Conservation (phyloP, 331 rosid species). For the Phaseolus coccineus region DNA sequence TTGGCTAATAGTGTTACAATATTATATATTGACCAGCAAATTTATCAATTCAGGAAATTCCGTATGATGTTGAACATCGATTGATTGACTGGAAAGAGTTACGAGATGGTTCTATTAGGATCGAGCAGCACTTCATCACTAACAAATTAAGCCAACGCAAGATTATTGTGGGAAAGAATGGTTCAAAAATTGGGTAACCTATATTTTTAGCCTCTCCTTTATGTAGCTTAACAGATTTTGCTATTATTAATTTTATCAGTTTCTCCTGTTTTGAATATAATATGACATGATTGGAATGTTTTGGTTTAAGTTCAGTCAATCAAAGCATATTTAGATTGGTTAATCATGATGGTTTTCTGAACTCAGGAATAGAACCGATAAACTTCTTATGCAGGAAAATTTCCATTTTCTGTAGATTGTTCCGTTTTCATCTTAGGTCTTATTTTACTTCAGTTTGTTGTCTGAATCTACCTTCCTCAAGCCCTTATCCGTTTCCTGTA, state of each 20-base stretch:
- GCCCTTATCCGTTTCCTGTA: neutral
- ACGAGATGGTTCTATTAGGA: slow-evolving; percentile 88
- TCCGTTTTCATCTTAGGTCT: neutral
- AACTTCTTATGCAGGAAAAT: neutral
- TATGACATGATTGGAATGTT: slow-evolving; percentile 17
- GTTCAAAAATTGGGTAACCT: slow-evolving; percentile 91
- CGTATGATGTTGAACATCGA: slow-evolving; percentile 82
- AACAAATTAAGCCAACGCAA: slow-evolving; percentile 83
- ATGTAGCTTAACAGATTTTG: slow-evolving; percentile 6
- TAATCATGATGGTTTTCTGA: slow-evolving; percentile 1
- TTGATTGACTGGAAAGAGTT: slow-evolving; percentile 93
- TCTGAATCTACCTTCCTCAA: neutral
- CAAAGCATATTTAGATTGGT: neutral
- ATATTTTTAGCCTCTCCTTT: slow-evolving; percentile 21
- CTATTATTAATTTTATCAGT: neutral
- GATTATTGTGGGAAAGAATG: slow-evolving; percentile 92
- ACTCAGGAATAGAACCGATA: neutral
- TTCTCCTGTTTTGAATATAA: neutral
- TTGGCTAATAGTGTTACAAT: slow-evolving; percentile 18
- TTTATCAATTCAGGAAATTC: slow-evolving; percentile 77
- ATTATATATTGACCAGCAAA: slow-evolving; percentile 35
- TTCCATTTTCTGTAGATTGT: neutral
- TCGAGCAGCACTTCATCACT: slow-evolving; percentile 87
- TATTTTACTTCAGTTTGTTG: slow-evolving; percentile 19
- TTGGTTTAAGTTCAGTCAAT: slow-evolving; percentile 34